phyloP scores from a whole-genome alignment of 768 basidiomycete genomes.

The Vararia minispora region DNA sequence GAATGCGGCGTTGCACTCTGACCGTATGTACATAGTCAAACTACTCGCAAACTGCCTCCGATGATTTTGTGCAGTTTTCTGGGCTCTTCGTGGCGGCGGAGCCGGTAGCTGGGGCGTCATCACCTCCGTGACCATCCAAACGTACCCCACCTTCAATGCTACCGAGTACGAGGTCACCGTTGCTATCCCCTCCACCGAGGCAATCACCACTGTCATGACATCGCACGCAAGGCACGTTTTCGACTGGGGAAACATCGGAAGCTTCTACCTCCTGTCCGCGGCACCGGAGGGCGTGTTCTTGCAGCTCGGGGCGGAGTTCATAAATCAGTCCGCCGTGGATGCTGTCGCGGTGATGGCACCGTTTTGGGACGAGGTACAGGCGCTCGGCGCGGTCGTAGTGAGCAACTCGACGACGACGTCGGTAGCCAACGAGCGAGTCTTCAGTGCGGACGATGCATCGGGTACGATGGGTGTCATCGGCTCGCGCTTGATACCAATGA shows the following conservation, averaged over 20 bases:
- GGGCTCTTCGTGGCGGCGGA: conserved; percentile 13
- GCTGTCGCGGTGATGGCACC: conserved; percentile 1
- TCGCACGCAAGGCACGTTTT: conserved; percentile 26
- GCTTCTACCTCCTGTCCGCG: no score
- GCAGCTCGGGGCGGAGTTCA: no score
- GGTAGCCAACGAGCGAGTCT: conserved; percentile 2
- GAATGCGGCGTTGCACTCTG: conserved; percentile 1
- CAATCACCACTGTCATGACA: conserved; percentile 17
- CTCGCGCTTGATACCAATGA: conserved; percentile 8
- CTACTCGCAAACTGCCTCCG: not conserved
- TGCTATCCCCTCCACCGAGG: conserved; percentile 10
- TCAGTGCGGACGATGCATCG: conserved; percentile 6
- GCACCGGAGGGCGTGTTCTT: no score
- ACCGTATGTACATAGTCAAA: conserved; percentile 4
- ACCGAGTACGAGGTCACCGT: conserved; percentile 15
- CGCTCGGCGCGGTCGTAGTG: conserved; percentile 12
- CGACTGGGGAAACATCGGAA: no score
- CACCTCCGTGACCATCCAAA: conserved; percentile 24
- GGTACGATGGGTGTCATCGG: conserved; percentile 8
- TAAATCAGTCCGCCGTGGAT: no score
- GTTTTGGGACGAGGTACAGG: conserved; percentile 3
- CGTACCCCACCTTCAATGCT: conserved; percentile 24
- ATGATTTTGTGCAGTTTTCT: conserved; percentile 15
- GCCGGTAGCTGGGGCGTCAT: conserved; percentile 28
- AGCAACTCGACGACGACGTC: conserved; percentile 3